Evolutionary conservation across 805 yeast species (phyloP).

Genomic region (Yamadazyma philogaea): DNA sequence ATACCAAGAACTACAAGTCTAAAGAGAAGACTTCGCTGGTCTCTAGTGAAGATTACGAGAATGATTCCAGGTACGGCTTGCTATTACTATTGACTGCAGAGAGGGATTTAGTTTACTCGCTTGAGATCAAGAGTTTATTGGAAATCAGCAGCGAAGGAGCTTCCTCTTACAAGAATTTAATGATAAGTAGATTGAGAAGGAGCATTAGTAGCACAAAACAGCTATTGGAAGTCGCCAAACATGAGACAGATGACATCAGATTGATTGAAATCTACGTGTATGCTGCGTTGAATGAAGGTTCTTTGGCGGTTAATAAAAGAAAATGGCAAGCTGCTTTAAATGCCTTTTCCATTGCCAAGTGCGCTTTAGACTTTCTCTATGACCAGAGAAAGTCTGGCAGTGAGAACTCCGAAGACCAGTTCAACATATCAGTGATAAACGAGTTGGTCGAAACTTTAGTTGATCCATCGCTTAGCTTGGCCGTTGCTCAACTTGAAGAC

Average conservation of each 20-base stretch:
- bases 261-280: slow-evolving; percentile 33
- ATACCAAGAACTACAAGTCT: slow-evolving; percentile 58
- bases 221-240: slow-evolving; percentile 38
- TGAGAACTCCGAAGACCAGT: slow-evolving; percentile 7
- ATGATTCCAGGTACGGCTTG: slow-evolving; percentile 52
- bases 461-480: slow-evolving; percentile 63
- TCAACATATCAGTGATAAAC: slow-evolving; percentile 40
- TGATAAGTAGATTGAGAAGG: slow-evolving; percentile 65
- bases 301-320: slow-evolving; percentile 48
- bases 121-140: slow-evolving; percentile 55
- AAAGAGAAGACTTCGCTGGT: slow-evolving; percentile 49
- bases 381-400: slow-evolving; percentile 21
- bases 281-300: slow-evolving; percentile 52
- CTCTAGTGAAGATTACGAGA: slow-evolving; percentile 45
- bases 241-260: slow-evolving; percentile 34
- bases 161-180: slow-evolving; percentile 42
- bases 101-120: slow-evolving; percentile 67
- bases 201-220: slow-evolving; percentile 46
- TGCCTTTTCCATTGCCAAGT: slow-evolving; percentile 57
- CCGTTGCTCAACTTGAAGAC: slow-evolving; percentile 43
- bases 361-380: slow-evolving; percentile 53
- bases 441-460: slow-evolving; percentile 58
- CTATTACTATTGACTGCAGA: slow-evolving; percentile 70
- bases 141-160: slow-evolving; percentile 50
- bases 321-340: slow-evolving; percentile 54